Percentiles rank a stretch among this genome's conserved stretches.
phyloP scores from a whole-genome alignment of 169 alveolate genomes.

The Fabrea salina region DNA sequence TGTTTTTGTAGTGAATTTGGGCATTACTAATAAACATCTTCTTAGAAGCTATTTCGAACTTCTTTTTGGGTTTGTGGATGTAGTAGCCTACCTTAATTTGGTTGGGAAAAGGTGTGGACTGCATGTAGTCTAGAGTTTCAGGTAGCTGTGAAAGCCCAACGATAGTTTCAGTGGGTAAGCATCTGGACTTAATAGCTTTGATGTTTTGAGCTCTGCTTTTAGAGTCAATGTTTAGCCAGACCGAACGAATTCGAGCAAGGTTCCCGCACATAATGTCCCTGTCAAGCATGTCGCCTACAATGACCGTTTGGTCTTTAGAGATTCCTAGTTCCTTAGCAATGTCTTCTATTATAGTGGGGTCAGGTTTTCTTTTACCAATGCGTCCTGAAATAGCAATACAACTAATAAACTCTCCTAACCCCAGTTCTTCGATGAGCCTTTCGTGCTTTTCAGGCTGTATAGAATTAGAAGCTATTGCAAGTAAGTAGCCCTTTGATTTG shows the following conservation, averaged over 20 bases:
- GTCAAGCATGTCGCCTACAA: conserved; percentile 11
- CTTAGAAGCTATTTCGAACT: background rate
- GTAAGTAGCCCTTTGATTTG: too few relatives aligned
- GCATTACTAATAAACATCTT: background rate
- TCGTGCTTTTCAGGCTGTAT: too few relatives aligned
- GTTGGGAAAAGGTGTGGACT: too few relatives aligned
- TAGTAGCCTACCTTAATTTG: conserved; percentile 1
- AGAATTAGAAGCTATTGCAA: too few relatives aligned
- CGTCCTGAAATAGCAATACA: background rate
- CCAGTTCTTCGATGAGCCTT: too few relatives aligned
- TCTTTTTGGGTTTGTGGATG: background rate
- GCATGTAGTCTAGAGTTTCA: too few relatives aligned
- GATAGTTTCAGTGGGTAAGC: background rate
- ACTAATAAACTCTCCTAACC: background rate
- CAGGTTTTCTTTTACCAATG: background rate
- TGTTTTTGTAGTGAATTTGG: background rate
- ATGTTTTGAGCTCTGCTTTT: background rate
- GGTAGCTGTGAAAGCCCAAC: too few relatives aligned
- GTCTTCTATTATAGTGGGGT: background rate
- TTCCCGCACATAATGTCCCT: background rate
- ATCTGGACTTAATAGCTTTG: background rate
- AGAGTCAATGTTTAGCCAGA: background rate
- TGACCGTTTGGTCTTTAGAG: background rate
- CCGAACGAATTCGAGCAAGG: background rate
- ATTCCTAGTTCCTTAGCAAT: background rate